phyloP scores from a whole-genome alignment of 768 basidiomycete species.

The Solioccasus polychromus region DNA sequence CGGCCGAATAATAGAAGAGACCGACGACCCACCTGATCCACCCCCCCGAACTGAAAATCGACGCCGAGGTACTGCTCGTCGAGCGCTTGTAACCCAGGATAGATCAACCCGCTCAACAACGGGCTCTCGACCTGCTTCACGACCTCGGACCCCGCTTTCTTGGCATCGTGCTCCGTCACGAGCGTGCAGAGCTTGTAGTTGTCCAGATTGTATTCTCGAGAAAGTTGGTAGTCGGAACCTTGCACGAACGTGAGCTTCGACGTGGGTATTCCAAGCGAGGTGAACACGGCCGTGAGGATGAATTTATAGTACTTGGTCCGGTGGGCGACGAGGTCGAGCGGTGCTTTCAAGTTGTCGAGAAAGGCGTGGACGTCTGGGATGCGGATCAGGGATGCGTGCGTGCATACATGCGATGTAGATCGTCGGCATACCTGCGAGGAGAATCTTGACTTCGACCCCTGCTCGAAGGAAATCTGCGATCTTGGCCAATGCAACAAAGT shows the following conservation, averaged over 20 bases:
- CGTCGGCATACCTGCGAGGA: conserved; percentile 63
- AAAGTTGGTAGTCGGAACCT: conserved; percentile 92
- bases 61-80: conserved; percentile 96
- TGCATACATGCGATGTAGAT: not conserved
- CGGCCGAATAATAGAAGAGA: not conserved
- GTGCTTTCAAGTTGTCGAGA: conserved; percentile 96
- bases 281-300: conserved; percentile 79
- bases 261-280: conserved; percentile 86
- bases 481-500: conserved; percentile 93
- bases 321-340: conserved; percentile 83
- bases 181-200: conserved; percentile 90
- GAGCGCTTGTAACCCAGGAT: conserved; percentile 94
- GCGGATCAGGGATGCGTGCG: not conserved
- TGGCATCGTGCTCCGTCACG: conserved; percentile 94
- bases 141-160: conserved; percentile 97
- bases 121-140: conserved; percentile 97
- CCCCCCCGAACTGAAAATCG: conserved; percentile 97
- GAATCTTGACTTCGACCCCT: conserved; percentile 83
- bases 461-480: conserved; percentile 94
- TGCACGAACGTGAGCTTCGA: conserved; percentile 79
- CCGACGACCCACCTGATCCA: conserved; percentile 74
- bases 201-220: conserved; percentile 89
- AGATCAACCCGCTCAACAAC: conserved; percentile 85
- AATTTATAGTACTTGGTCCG: conserved; percentile 89
- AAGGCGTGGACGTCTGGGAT: conserved; percentile 88